Evolutionary conservation across 2,329 filamentous ascomycete genomes (phyloP), one percentile per base, ranked within the genome.

Genomic region (Annulohypoxylon truncatum): DNA sequence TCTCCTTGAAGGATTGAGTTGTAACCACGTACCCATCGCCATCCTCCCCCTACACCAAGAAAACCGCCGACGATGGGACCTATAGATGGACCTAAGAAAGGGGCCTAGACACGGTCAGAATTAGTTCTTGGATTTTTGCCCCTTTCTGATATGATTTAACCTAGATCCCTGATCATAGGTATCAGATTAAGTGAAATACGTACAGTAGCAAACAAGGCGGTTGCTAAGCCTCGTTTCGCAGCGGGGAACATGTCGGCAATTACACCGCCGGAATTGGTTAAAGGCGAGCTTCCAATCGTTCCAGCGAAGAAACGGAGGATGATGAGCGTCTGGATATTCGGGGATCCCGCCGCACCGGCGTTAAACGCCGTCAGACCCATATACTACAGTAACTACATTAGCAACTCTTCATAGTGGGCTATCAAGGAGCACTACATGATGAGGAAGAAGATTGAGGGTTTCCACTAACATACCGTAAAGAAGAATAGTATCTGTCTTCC

Each of bases 31-130:
- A 66, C 85, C 90, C 90, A 92, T 72, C 88, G 82, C 91, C 90
- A 92, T 13, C 89, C 89, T 12, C 83, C 84, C 1, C 83, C 81
- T 75, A 89, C 83, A 8, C 88, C 87, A 1, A 92, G 79, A 75
- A 92, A 93, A 1, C 89, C 89, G 67, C 88, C 88, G 5, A 86
- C 84, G 47, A 92, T 88, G 1, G 91, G 91, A 0, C 90, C 74
- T 80, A 86, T 58, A 79, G 81, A 85, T 0, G 90, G 89, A 0
- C 90, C 90, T 60, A 92, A 80, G 75, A 91, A 91, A 0, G 90
- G 90, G 6, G 89, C 85, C 66, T 72, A 40, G 15, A 33, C 24
- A 24, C 8, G 33, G 2, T 5, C 1, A 22, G 13, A n/a, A 24
- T 68, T 52, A 70, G 67, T 47, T 44, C 40, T 22, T 46, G 28